Evolutionary conservation across 163 green algal genomes (phyloP).

Genomic region (Volvox carteri): DNA sequence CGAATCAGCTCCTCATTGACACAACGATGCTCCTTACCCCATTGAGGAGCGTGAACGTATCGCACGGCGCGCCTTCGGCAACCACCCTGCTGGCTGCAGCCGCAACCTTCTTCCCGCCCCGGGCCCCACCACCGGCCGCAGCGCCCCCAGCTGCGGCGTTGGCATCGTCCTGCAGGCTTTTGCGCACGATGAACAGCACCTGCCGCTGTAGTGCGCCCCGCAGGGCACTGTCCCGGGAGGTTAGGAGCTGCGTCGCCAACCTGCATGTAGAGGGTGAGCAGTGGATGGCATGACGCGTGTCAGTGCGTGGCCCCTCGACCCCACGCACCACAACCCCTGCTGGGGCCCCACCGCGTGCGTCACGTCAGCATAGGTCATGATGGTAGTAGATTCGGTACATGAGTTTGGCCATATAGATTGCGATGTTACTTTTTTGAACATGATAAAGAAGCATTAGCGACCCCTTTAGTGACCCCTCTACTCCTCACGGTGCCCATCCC

Average conservation of each 20-base stretch:
- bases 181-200: constrained; percentile 19
- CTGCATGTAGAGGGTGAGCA: constrained; percentile 12
- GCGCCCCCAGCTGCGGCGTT: background rate
- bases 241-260: constrained; percentile 26
- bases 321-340: too few relatives aligned
- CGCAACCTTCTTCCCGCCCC: background rate
- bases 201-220: constrained; percentile 19
- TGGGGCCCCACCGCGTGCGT: too few relatives aligned
- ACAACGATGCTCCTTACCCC: background rate
- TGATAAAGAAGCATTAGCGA: too few relatives aligned
- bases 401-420: too few relatives aligned
- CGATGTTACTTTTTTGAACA: too few relatives aligned
- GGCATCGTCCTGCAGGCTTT: background rate
- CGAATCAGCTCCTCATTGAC: too few relatives aligned
- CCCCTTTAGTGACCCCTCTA: too few relatives aligned
- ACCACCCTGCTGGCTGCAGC: background rate
- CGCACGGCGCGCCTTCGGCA: background rate
- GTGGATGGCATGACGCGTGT: too few relatives aligned
- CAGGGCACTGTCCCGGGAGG: background rate
- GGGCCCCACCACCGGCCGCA: background rate
- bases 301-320: too few relatives aligned
- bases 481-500: too few relatives aligned
- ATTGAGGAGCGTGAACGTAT: constrained; percentile 30
- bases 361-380: too few relatives aligned
- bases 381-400: too few relatives aligned